Conservation (phyloP, 2,329 filamentous ascomycete genomes). For the Botrytis fragariae region DNA sequence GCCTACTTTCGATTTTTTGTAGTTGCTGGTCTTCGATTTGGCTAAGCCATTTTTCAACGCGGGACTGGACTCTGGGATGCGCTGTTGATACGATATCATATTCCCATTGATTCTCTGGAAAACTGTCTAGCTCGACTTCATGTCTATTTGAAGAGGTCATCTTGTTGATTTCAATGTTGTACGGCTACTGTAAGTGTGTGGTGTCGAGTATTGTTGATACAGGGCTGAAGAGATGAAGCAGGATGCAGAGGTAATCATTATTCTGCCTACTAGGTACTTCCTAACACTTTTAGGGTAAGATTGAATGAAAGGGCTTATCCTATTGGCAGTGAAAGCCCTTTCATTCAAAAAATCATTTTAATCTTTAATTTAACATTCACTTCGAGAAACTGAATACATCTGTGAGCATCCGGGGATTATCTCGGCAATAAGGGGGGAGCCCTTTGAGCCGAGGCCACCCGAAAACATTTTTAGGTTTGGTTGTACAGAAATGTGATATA, state of each 20-base stretch:
- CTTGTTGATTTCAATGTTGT: neutral
- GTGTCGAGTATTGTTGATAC: neutral
- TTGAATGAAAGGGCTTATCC: neutral
- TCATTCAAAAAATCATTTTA: neutral
- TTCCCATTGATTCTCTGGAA: neutral
- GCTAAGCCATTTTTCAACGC: neutral
- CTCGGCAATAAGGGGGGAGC: neutral
- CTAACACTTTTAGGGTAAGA: neutral
- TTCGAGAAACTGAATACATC: neutral
- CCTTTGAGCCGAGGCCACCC: neutral
- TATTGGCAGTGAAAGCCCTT: neutral
- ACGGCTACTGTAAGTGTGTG: too few species aligned
- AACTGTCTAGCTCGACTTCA: rapidly evolving
- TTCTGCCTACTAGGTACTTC: neutral
- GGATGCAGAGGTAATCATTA: neutral
- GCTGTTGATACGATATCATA: neutral
- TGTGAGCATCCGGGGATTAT: neutral
- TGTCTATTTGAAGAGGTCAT: neutral
- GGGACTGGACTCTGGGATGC: neutral
- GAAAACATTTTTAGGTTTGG: neutral
- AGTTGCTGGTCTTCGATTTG: neutral
- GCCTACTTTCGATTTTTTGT: neutral
- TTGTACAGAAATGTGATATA: neutral
- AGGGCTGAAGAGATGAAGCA: neutral
- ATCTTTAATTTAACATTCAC: neutral